Conservation (phyloP, 768 basidiomycete genomes). For the Cystobasidium onofrii region DNA sequence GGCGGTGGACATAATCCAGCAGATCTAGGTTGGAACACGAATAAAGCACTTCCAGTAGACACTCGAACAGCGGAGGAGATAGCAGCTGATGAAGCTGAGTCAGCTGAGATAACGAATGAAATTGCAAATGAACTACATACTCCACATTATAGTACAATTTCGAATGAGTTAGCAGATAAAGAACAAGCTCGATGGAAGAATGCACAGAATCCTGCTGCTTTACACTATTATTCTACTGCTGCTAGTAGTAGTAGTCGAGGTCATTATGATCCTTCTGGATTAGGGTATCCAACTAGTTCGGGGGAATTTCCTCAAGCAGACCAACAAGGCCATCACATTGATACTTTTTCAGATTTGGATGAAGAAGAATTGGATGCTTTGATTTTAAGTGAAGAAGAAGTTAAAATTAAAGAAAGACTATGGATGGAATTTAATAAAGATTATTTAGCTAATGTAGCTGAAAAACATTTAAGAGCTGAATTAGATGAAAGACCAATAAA, state of each 20-base stretch:
- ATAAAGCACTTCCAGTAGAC: constrained; percentile 32
- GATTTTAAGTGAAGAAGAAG: constrained; percentile 71
- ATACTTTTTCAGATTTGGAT: constrained; percentile 55
- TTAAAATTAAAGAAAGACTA: constrained; percentile 74
- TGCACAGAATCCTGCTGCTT: constrained; percentile 1
- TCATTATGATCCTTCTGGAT: not conserved
- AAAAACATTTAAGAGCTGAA: constrained; percentile 49
- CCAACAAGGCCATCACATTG: not conserved
- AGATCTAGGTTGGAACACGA: not conserved
- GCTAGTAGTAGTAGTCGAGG: not conserved
- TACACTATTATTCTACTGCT: not conserved
- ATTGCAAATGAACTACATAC: constrained; percentile 33
- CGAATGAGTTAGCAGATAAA: constrained; percentile 3
- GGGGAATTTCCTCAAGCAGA: not conserved
- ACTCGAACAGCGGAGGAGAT: constrained; percentile 38
- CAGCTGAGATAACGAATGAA: constrained; percentile 41
- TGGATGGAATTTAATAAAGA: constrained; percentile 92
- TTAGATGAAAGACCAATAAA: constrained; percentile 15
- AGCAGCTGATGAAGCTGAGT: constrained; percentile 20
- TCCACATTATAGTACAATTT: constrained; percentile 25
- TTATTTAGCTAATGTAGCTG: constrained; percentile 77
- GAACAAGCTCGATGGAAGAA: not conserved
- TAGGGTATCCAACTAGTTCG: not conserved
- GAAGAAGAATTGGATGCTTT: constrained; percentile 74
- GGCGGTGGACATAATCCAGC: not conserved